Evolutionary conservation across 139 green algal genomes (phyloP), one percentile per base, ranked within the genome.

Genomic region (Trebouxia sp.): DNA sequence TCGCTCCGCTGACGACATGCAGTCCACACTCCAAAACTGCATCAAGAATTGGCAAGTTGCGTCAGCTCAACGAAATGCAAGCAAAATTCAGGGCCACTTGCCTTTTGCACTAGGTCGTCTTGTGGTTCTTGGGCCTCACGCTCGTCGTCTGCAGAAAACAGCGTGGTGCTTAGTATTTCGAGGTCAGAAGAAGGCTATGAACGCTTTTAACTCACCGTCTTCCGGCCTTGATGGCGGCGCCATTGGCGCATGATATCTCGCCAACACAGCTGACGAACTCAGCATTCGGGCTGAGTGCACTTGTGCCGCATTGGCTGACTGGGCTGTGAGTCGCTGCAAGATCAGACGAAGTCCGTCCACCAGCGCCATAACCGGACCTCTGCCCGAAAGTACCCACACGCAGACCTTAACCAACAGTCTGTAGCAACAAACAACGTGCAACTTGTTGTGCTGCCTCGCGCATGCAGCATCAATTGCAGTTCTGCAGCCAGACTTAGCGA

Each of bases 11-110:
- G 65, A 50, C 8, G 48, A 28, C 45, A 79, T 67, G 24, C 78
- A 53, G 1, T 90, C 87, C 11, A 24, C 1, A 5, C 41, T 43
- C 24, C 86, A 69, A 37, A 72, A 87, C 84, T 86, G 80, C 58
- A 76, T 17, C 2, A 17, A 39, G 39, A 28, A 51, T 10, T 20
- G 78, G 14, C 45, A 43, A n/a, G 56, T 55, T 30, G 11, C 7
- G 9, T 17, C 28, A 51, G 35, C 14, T 65, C 3, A 24, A 35
- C 20, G 8, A 35, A 7, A 7, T 37, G 24, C 12, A 53, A 53
- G 47, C 47, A 53, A 1, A 1, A 53, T 1, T 53, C 14, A 53
- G 47, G 20, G 15, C 3, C 3, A 22, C 30, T 39, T 45, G 35
- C 62, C 62, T 72, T 72, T 17, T 72, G 32, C 0, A 72, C 62